A percentile compares a stretch with the other conserved stretches of the same genome.
Evolutionary conservation across 805 yeast species (phyloP).

Genomic region (Saturnispora hagleri): DNA sequence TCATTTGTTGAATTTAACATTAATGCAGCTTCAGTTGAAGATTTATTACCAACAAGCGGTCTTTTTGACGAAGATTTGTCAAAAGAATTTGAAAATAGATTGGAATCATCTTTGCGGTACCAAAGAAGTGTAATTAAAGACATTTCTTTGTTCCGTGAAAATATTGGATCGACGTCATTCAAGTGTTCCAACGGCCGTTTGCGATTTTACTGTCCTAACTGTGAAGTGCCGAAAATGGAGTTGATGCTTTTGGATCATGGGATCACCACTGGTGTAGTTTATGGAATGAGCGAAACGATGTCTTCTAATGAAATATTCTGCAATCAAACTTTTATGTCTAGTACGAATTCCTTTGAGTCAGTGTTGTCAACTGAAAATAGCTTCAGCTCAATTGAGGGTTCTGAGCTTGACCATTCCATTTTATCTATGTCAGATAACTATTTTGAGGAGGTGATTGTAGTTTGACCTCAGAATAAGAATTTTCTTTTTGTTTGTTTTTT

Average conservation of each 20-base stretch:
- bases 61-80: conserved; percentile 19
- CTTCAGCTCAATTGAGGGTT: background rate
- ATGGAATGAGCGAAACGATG: background rate
- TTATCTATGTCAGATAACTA: conserved; percentile 7
- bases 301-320: background rate
- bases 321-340: background rate
- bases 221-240: conserved; percentile 52
- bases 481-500: background rate
- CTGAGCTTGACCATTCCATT: background rate
- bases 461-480: background rate
- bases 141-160: conserved; percentile 16
- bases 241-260: conserved; percentile 48
- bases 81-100: conserved; percentile 5
- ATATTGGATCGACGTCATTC: conserved; percentile 33
- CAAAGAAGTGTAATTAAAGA: conserved; percentile 16
- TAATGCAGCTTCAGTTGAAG: conserved; percentile 17
- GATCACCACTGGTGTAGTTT: conserved; percentile 32
- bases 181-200: conserved; percentile 27
- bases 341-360: background rate
- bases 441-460: conserved; percentile 6
- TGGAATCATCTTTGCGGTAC: conserved; percentile 13
- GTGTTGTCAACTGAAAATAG: background rate
- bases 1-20: conserved; percentile 51
- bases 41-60: conserved; percentile 17
- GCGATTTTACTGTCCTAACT: conserved; percentile 58